phyloP scores from a whole-genome alignment of 139 green algal genomes.

The Eudorina sp. region DNA sequence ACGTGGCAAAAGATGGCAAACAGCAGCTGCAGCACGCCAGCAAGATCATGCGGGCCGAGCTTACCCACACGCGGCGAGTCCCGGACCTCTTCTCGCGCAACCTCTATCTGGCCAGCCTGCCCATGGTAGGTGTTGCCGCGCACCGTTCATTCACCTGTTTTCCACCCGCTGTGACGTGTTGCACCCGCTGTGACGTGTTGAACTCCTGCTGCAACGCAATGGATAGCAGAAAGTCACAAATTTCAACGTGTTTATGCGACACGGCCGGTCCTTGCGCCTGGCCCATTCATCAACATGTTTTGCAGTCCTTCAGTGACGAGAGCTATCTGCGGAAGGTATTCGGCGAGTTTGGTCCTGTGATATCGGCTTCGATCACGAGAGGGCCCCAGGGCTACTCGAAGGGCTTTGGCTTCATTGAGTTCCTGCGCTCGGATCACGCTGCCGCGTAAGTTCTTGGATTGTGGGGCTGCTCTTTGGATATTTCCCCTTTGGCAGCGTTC shows the following conservation, averaged over 20 bases:
- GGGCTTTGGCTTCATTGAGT: constrained; percentile 86
- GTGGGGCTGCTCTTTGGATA: too few relatives aligned
- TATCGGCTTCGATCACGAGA: constrained; percentile 35
- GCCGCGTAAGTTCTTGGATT: constrained; percentile 58
- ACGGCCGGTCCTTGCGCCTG: too few relatives aligned
- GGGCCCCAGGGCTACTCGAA: constrained; percentile 47
- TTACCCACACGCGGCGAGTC: constrained; percentile 53
- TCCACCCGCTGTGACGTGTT: too few relatives aligned
- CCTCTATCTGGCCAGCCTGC: constrained; percentile 71
- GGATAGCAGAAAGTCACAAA: too few relatives aligned
- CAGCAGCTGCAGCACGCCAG: neutral
- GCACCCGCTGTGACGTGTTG: too few relatives aligned
- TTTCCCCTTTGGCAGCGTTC: too few relatives aligned
- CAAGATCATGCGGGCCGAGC: constrained; percentile 69
- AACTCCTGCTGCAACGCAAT: too few relatives aligned
- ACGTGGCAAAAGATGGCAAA: neutral
- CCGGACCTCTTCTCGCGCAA: constrained; percentile 64
- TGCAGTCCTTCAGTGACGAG: constrained; percentile 26
- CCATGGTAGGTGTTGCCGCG: constrained; percentile 25
- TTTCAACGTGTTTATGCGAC: too few relatives aligned
- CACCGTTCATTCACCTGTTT: too few relatives aligned
- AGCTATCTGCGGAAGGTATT: constrained; percentile 36
- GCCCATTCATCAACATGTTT: neutral
- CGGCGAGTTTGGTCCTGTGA: constrained; percentile 45
- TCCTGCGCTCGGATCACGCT: constrained; percentile 68